Evolutionary conservation across 129 eudicot genomes (phyloP), one percentile per base, ranked within the genome.

Genomic region (Lactuca sativa): DNA sequence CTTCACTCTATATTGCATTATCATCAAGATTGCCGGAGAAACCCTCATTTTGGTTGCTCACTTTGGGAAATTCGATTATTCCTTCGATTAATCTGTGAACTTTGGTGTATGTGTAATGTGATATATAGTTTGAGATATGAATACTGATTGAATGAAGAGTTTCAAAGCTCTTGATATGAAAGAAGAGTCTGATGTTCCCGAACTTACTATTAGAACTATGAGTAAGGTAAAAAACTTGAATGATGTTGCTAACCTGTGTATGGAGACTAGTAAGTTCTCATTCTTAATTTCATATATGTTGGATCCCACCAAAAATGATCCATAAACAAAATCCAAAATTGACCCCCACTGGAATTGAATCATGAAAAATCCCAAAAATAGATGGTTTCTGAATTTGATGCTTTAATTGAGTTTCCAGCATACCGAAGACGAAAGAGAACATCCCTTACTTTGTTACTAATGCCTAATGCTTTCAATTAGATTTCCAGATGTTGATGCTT

Each of bases 131-230:
- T 38, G 58, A 62, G 70, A 18, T 41, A 71, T 75, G 84, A 75
- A 66, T 10, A 75, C 51, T 70, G 57, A 30, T 62, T 63, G 69
- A 3, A 32, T 64, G 57, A 64, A 60, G 38, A 64, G 63, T 14
- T 14, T 62, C 16, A 81, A 74, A 2, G 85, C 74, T 48, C 70
- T 65, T 48, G 85, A 70, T 36, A 62, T 80, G 71, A 66, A 66
- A 43, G 81, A 72, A 59, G 82, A 77, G 32, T 82, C 75, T 6
- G 86, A 69, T 69, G 60, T 55, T 18, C 32, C 69, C 14, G 71
- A 75, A 60, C 74, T 33, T n/a, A 64, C 37, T 36, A 14, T 15
- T 31, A 57, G 61, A 33, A 37, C 16, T 21, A 32, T 51, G 51
- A 59, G 67, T 56, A 75, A 70, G 63, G 9, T 76, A 5, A 56